Conservation (phyloP, 345 rosid genomes). For the Tarenaya hassleriana region DNA sequence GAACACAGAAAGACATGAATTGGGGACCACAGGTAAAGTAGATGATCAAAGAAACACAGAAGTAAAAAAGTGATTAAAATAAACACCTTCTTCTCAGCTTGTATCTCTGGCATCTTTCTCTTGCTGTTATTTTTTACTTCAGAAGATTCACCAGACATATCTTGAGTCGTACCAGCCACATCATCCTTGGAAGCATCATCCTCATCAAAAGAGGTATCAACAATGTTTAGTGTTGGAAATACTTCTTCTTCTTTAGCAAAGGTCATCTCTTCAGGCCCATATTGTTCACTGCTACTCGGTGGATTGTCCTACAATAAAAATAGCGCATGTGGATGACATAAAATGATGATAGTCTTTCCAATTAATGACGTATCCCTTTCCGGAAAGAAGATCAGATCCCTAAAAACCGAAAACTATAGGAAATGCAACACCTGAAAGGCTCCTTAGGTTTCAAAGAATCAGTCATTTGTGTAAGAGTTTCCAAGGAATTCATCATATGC, state of each 20-base stretch:
- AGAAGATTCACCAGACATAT: slow-evolving; percentile 25
- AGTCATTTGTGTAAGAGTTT: no score
- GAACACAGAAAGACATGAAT: slow-evolving; percentile 8
- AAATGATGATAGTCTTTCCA: background rate
- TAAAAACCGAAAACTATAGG: no score
- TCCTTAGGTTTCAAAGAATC: no score
- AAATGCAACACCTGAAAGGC: no score
- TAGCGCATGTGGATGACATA: slow-evolving; percentile 8
- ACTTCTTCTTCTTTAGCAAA: slow-evolving; percentile 74
- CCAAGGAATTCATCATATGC: no score
- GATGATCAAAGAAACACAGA: slow-evolving; percentile 1
- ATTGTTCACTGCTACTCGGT: slow-evolving; percentile 31
- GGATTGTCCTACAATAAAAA: slow-evolving; percentile 38
- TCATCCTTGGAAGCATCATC: slow-evolving; percentile 19
- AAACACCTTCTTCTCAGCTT: slow-evolving; percentile 61
- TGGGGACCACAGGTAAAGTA: background rate
- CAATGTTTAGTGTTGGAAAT: slow-evolving; percentile 35
- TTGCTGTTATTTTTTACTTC: slow-evolving; percentile 47
- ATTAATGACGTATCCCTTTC: no score
- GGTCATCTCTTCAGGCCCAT: slow-evolving; percentile 79
- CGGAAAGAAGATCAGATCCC: no score
- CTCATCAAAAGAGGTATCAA: slow-evolving; percentile 35
- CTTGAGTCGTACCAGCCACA: slow-evolving; percentile 34
- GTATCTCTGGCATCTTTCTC: slow-evolving; percentile 57
- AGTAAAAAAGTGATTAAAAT: slow-evolving; percentile 8